Conservation (phyloP, 345 rosid genomes). For the Gossypium anomalum region DNA sequence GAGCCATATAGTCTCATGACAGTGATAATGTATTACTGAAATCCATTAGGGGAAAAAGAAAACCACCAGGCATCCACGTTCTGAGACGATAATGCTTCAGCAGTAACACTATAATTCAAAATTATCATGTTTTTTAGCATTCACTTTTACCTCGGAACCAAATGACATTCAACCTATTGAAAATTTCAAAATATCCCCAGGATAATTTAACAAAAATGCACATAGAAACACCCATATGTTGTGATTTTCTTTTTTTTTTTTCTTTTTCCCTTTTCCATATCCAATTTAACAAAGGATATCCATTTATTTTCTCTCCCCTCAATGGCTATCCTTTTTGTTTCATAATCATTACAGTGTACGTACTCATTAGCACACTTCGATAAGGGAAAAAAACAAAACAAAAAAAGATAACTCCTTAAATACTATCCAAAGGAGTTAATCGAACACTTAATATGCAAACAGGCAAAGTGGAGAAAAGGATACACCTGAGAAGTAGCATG, state of each 20-base stretch:
- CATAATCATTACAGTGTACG: background rate
- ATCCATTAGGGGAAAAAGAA: background rate
- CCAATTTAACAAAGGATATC: background rate
- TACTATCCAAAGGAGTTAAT: slow-evolving; percentile 1
- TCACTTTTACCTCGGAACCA: background rate
- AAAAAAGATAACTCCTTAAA: background rate
- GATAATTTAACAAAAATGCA: background rate
- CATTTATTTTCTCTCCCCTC: background rate
- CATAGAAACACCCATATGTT: background rate
- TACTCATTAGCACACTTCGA: background rate
- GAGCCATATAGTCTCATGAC: background rate
- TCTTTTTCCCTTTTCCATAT: background rate
- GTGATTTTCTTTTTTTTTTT: background rate
- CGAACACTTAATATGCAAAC: slow-evolving; percentile 12
- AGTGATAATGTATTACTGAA: background rate
- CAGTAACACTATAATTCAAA: background rate
- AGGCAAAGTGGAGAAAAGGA: background rate
- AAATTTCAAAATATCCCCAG: background rate
- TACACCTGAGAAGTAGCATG: slow-evolving; percentile 72
- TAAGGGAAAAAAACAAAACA: background rate
- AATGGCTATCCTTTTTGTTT: background rate
- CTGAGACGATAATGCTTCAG: background rate
- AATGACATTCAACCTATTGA: background rate
- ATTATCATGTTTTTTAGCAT: background rate
- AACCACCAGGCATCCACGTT: background rate